These are phyloP conservation scores for Citrullus amarus DNA, from an alignment of 306 rosid species.

Conservation along the genomic window DNA sequence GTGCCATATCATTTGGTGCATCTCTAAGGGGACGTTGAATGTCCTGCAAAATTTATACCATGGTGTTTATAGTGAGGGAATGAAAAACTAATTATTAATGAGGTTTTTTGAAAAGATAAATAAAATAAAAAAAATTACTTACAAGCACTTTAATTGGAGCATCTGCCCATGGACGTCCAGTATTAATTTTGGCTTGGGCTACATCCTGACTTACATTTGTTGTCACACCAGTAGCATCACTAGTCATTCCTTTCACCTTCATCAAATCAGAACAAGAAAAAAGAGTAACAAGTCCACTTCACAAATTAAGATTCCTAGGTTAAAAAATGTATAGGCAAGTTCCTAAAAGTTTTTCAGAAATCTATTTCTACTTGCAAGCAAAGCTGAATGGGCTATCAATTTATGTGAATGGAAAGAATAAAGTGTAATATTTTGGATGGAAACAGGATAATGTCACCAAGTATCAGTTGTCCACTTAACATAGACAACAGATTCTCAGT, in stretches of 20 bases:
- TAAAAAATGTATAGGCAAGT: not conserved
- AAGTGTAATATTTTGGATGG: not conserved
- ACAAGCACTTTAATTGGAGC: conserved; percentile 42
- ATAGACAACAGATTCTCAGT: not conserved
- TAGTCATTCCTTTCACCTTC: conserved; percentile 49
- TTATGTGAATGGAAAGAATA: not conserved
- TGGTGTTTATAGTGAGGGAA: conserved; percentile 8
- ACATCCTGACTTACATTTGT: conserved; percentile 33
- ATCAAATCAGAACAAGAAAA: not conserved
- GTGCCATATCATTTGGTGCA: conserved; percentile 31
- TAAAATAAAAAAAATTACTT: conserved; percentile 15
- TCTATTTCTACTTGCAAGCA: not conserved
- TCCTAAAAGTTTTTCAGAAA: not conserved
- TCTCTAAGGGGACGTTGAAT: conserved; percentile 43
- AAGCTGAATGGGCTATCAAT: not conserved
- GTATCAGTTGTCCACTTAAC: not conserved
- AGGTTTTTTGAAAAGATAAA: not conserved
- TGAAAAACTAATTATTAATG: not conserved
- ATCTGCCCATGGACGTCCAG: conserved; percentile 57
- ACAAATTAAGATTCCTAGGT: not conserved
- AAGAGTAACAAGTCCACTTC: not conserved
- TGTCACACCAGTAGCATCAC: conserved; percentile 34
- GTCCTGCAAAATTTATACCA: conserved; percentile 37
- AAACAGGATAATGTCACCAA: not conserved
- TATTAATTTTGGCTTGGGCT: conserved; percentile 30